Conservation (phyloP, 2,329 filamentous ascomycete genomes). For the Aspergillus pseudoglaucus region DNA sequence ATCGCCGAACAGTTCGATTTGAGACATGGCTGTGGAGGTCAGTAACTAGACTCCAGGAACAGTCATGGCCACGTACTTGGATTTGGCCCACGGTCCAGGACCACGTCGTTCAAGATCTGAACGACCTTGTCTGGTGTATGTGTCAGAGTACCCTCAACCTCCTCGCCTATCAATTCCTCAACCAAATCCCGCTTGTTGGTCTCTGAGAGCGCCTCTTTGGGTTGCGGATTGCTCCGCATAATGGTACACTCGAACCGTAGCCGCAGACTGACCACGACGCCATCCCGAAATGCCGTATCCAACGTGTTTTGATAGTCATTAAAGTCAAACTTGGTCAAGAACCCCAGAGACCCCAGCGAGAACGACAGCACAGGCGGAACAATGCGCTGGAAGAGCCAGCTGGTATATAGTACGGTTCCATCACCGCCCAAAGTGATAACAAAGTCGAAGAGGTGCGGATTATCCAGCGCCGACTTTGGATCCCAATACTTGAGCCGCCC, state of each 20-base stretch:
- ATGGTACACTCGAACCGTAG: conserved; percentile 88
- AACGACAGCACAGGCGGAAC: conserved; percentile 93
- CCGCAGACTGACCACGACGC: conserved; percentile 80
- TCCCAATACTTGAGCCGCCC: conserved; percentile 75
- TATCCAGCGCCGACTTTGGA: conserved; percentile 65
- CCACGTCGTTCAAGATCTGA: conserved; percentile 94
- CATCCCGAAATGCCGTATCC: conserved; percentile 66
- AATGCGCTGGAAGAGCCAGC: conserved; percentile 92
- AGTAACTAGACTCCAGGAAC: conserved; percentile 4
- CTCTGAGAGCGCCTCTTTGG: conserved; percentile 16
- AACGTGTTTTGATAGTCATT: conserved; percentile 64
- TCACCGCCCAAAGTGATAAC: conserved; percentile 88
- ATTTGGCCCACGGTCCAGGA: conserved; percentile 89
- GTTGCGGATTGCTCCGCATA: conserved; percentile 58
- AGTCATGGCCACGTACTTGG: conserved; percentile 57
- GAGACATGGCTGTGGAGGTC: conserved; percentile 66
- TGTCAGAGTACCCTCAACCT: conserved; percentile 74
- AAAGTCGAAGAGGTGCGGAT: conserved; percentile 88
- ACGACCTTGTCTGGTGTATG: conserved; percentile 77
- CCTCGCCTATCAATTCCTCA: conserved; percentile 83
- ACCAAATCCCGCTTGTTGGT: conserved; percentile 61
- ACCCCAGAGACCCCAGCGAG: conserved; percentile 82
- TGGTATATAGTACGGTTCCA: conserved; percentile 93
- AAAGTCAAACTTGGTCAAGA: conserved; percentile 95
- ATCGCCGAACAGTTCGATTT: conserved; percentile 86